Conservation (phyloP, 1,284 basidiomycete species). For the Xerocomus amazonicus region DNA sequence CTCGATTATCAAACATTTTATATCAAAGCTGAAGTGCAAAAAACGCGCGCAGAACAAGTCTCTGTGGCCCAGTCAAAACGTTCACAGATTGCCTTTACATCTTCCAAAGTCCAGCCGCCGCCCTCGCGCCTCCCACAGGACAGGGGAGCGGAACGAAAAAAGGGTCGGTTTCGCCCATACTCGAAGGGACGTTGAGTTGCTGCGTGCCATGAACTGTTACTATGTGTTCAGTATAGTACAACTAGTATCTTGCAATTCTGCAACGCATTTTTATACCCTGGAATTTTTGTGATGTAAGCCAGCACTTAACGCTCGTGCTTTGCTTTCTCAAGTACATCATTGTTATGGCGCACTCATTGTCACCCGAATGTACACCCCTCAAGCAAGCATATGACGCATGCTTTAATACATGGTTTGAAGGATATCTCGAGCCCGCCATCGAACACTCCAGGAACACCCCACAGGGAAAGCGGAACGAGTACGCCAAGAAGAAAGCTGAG, state of each 20-base stretch:
- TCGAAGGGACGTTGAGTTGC: conserved; percentile 18
- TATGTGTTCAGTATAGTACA: conserved; percentile 20
- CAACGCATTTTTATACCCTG: conserved; percentile 2
- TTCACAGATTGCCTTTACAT: conserved; percentile 34
- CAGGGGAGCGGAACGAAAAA: conserved; percentile 16
- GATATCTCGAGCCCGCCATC: conserved; percentile 82
- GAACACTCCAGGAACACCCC: conserved; percentile 41
- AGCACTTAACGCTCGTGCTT: not conserved
- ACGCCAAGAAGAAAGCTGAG: conserved; percentile 58
- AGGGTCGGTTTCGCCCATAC: conserved; percentile 29
- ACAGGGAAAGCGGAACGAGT: conserved; percentile 38
- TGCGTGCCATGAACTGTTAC: not conserved
- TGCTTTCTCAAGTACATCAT: not conserved
- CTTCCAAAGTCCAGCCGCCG: conserved; percentile 18
- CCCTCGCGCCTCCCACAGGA: conserved; percentile 17
- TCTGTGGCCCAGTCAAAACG: conserved; percentile 31
- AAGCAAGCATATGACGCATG: conserved; percentile 90
- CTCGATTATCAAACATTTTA: conserved; percentile 17
- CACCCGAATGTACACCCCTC: conserved; percentile 81
- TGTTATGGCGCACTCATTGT: conserved; percentile 68
- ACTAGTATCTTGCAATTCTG: conserved; percentile 2
- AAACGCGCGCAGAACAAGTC: conserved; percentile 38
- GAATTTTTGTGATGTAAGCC: conserved; percentile 22
- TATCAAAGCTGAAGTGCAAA: conserved; percentile 43
- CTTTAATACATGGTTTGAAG: conserved; percentile 96